Evolutionary conservation across 352 stramenopile species (phyloP), one percentile per base, ranked within the genome.

Genomic region (Phytophthora lateralis): DNA sequence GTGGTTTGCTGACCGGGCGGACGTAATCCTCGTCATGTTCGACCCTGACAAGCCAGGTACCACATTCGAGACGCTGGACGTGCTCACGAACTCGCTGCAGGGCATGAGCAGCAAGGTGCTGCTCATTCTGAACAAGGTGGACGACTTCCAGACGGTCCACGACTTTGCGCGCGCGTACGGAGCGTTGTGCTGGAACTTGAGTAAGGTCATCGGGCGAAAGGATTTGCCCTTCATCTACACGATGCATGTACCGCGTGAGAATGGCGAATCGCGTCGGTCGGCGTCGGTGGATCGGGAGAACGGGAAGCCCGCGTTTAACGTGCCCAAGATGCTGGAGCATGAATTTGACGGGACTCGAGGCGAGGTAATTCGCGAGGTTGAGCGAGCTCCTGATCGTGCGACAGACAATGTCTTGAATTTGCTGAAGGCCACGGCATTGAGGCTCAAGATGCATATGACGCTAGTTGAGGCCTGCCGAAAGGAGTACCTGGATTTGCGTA

Each of bases 11-110:
- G 85, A 96, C 61, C 78, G 87, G 11, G 82, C 87, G 0, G 87
- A 96, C 57, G 84, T 96, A 35, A 91, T 96, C 48, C 69, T 96
- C 42, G 82, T 96, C 69, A 96, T 96, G 87, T 96, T 96, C 48
- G 87, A 96, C 58, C 87, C 87, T 3, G 87, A 96, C 67, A 96
- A 96, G 49, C 87, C 87, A 0, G 87, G 87, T 38, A 96, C 87
- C 27, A 96, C 87, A 1, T 96, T 96, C 51, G 87, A 96, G 68
- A 94, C 87, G 48, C 81, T 96, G 29, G 83, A 96, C 39, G 87
- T 96, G 58, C 74, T 96, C 48, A 96, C 87, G 14, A 84, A 75
- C 14, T 92, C 82, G 12, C 68, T 96, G 17, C 62, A 79, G 17
- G 83, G 85, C 0, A 78, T 94, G 46, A 89, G 82, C 39, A 93